Evolutionary conservation across 2,329 filamentous ascomycete genomes (phyloP), one percentile per base, ranked within the genome.

Genomic region (Botrytis hyacinthi): DNA sequence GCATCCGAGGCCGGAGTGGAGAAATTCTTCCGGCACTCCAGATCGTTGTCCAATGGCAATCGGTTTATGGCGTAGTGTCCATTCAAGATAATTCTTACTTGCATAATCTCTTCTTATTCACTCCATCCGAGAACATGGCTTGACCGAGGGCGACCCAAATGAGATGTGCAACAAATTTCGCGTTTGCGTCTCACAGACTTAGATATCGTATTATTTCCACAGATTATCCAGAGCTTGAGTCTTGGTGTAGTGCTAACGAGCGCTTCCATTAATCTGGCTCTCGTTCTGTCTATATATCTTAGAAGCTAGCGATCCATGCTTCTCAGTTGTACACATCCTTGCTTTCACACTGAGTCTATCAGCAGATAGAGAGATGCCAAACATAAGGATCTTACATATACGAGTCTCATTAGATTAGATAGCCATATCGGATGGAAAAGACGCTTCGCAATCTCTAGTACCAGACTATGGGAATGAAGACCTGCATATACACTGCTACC

Each of bases 151-250:
- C 32, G 44, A 48, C 63, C 44, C 44, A 35, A 48, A 18, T 66
- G 63, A 66, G 63, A 48, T n/a, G 44, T 66, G 63, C 63, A 66
- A 66, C 44, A 66, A 66, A 48, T 3, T 26, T 8, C 18, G 32
- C 26, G 44, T 48, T 66, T n/a, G 26, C 12, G 12, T 48, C 18
- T 26, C 20, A 20, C 3, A 26, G 44, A 29, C 8, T 35, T 37
- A 14, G 18, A 18, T 26, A 18, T 18, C 10, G 42, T 65, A 18
- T 35, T 6, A 2, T 22, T 48, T 14, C 22, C n/a, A 20, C 44
- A 29, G 6, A 16, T 48, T 0, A 44, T 35, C 29, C 29, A 26
- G 29, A 26, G 16, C 20, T 37, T 22, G 20, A 29, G 3, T 66
- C 1, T 37, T n/a, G 4, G 22, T 48, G 8, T 26, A 22, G 8